Base-by-base conservation (phyloP, 2,329 filamentous ascomycete species). In the Nothophoma quercina region DNA sequence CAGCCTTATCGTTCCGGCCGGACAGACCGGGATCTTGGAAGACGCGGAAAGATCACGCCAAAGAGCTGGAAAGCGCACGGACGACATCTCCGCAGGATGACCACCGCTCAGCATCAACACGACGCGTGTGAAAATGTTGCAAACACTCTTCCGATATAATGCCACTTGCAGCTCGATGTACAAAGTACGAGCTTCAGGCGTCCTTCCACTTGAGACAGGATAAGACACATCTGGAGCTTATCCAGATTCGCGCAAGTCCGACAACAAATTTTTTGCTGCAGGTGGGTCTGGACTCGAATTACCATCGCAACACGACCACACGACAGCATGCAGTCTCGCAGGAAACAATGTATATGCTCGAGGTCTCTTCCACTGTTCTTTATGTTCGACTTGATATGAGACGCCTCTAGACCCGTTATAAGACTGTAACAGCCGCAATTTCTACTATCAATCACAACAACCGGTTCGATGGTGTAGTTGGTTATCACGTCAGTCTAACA, bases 401-500 rank as follows among this genome's bases (percentile, higher is more conserved):
- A n/a, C n/a, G n/a, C n/a, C n/a, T n/a, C n/a, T n/a, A n/a, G n/a
- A n/a, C n/a, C n/a, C n/a, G n/a, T n/a, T n/a, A n/a, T n/a, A n/a
- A n/a, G n/a, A n/a, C n/a, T n/a, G n/a, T n/a, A 12, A 26, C 12
- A 12, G 25, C 25, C 12, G 25, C 1, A 3, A 1, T 18, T 19
- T 13, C 9, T 22, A 9, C 7, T 32, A 52, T 42, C 13, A 46
- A 32, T 28, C 30, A 42, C 9, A 38, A 32, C 18, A 46, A 42
- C 15, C 26, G 50, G 50, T 53, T 53, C 50, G 50, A 53, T 74
- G 70, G 74, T 77, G 74, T 77, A 77, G 75, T 75, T 75, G 74
- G 73, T 76, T 75, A 76, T 76, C 73, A 76, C 74, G 72, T 76
- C 68, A 75, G 74, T 76, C 73, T 76, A 76, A 77, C 75, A 76